These are phyloP conservation scores for Penicillium hesseltinei DNA, from an alignment of 2,329 filamentous ascomycete species.

Conservation along the genomic window DNA sequence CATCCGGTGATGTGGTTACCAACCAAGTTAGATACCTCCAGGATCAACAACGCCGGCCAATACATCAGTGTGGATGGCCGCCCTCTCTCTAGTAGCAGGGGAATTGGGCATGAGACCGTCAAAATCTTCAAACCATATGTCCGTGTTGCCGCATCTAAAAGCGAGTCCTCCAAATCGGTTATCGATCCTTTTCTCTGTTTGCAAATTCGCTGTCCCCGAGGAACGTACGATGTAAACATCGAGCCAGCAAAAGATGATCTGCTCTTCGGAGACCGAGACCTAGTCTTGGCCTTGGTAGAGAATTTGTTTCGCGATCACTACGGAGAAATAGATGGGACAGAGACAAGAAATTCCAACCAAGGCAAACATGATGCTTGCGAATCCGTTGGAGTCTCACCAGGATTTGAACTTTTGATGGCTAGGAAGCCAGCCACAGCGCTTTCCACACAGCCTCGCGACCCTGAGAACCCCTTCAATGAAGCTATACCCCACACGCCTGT, in stretches of 20 bases:
- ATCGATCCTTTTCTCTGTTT: conserved; percentile 58
- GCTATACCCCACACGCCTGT: background rate
- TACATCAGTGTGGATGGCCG: conserved; percentile 59
- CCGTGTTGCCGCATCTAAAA: conserved; percentile 33
- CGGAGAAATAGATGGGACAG: conserved; percentile 24
- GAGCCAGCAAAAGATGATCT: conserved; percentile 65
- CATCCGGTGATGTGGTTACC: conserved; percentile 9
- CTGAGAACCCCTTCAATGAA: background rate
- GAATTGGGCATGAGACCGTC: conserved; percentile 54
- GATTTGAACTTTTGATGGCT: conserved; percentile 18
- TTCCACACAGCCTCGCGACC: background rate
- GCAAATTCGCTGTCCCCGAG: conserved; percentile 53
- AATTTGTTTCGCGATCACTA: conserved; percentile 46
- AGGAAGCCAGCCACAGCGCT: background rate
- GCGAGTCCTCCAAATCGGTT: conserved; percentile 23
- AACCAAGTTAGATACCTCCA: conserved; percentile 37
- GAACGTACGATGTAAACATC: conserved; percentile 61
- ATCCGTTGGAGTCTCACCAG: fast-evolving
- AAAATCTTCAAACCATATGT: conserved; percentile 52
- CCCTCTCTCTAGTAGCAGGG: conserved; percentile 52
- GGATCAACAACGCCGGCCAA: conserved; percentile 39
- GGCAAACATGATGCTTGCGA: background rate
- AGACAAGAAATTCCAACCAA: background rate
- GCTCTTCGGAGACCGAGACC: conserved; percentile 51
- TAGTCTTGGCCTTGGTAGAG: conserved; percentile 46